Percentiles rank a stretch among this genome's conserved stretches.
phyloP scores from a whole-genome alignment of 139 green algal species.

The Picochlorum costavermella region DNA sequence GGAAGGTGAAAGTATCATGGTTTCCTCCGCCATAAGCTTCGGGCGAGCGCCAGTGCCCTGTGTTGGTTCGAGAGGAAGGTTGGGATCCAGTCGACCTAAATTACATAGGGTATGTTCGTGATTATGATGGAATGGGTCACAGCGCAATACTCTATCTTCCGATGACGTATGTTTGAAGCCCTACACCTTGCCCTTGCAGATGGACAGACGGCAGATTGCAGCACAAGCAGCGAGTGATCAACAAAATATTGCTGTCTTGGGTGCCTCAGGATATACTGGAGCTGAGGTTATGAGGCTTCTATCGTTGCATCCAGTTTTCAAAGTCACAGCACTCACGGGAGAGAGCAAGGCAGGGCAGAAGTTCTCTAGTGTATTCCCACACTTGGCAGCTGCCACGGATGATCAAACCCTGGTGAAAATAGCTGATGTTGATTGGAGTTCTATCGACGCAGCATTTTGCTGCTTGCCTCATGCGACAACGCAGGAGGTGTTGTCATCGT shows the following conservation, averaged over 20 bases:
- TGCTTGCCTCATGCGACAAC: slow-evolving; percentile 97
- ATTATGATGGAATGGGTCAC: not conserved
- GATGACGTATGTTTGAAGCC: not conserved
- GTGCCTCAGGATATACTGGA: slow-evolving; percentile 92
- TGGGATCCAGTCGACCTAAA: no score
- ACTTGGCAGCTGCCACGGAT: slow-evolving; percentile 63
- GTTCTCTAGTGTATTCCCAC: slow-evolving; percentile 87
- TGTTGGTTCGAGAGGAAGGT: no score
- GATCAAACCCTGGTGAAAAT: slow-evolving; percentile 73
- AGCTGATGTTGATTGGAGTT: slow-evolving; percentile 72
- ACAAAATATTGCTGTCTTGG: slow-evolving; percentile 74
- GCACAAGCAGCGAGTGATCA: slow-evolving; percentile 3
- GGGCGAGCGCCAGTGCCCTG: no score
- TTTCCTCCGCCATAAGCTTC: no score
- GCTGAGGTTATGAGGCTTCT: slow-evolving; percentile 80
- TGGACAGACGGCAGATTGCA: slow-evolving; percentile 1
- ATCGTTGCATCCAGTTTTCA: slow-evolving; percentile 73
- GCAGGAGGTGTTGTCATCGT: slow-evolving; percentile 70
- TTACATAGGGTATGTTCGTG: not conserved
- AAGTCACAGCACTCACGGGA: slow-evolving; percentile 77
- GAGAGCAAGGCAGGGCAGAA: slow-evolving; percentile 85
- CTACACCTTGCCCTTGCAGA: slow-evolving; percentile 1
- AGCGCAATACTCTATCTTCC: not conserved
- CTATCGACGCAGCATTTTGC: slow-evolving; percentile 93
- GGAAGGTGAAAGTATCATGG: no score